Conservation (phyloP, 352 stramenopile genomes). For the Globisporangium spinosum region DNA sequence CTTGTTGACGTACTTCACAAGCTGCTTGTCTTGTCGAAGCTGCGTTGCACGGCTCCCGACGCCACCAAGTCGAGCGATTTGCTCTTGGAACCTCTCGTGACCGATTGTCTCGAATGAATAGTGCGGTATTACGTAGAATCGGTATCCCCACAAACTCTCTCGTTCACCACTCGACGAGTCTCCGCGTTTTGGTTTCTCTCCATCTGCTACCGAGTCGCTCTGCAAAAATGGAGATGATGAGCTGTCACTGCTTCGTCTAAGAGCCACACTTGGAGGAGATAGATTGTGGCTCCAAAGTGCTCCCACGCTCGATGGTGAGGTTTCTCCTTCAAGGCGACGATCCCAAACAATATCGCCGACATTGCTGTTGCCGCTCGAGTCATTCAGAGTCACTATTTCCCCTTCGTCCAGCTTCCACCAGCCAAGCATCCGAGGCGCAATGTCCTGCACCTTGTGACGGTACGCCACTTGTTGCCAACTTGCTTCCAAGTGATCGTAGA, state of each 20-base stretch:
- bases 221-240: constrained; percentile 26
- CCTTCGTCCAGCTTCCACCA: constrained; percentile 72
- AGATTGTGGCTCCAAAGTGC: constrained; percentile 11
- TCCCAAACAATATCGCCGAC: not conserved
- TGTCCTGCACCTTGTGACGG: constrained; percentile 58
- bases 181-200: not conserved
- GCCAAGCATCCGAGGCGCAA: constrained; percentile 38
- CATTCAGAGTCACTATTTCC: constrained; percentile 28
- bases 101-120: constrained; percentile 51
- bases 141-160: constrained; percentile 51
- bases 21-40: constrained; percentile 51
- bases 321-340: not conserved
- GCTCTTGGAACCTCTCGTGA: constrained; percentile 43
- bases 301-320: not conserved
- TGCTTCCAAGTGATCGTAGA: constrained; percentile 49
- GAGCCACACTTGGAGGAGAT: constrained; percentile 25
- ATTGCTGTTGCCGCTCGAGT: constrained; percentile 33
- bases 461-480: constrained; percentile 56
- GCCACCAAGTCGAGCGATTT: constrained; percentile 25
- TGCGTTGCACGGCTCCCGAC: constrained; percentile 12
- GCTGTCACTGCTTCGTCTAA: constrained; percentile 26
- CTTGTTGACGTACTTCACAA: constrained; percentile 80
- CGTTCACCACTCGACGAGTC: not conserved
- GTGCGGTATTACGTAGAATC: constrained; percentile 72
- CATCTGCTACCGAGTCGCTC: not conserved